Evolutionary conservation across 805 yeast species (phyloP), one percentile per base, ranked within the genome.

Genomic region (Cyberlindnera petersonii): DNA sequence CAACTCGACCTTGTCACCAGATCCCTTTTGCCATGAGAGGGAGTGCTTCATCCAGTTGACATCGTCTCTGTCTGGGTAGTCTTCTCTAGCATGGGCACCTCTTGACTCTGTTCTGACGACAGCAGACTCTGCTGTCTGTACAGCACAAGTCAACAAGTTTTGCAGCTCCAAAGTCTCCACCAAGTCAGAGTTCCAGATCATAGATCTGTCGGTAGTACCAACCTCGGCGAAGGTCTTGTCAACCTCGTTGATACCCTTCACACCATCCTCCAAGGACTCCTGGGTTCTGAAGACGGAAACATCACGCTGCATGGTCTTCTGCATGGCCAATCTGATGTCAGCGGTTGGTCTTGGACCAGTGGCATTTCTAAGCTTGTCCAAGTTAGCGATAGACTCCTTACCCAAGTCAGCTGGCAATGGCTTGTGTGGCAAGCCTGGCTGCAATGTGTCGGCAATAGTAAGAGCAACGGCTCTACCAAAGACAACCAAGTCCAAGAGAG

Each of bases 31-130:
- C 88, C 93, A 91, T 37, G 97, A 86, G 61, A 91, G 71, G 35
- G 97, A 75, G 70, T 91, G 98, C 73, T 91, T 93, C 91, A 86
- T 87, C 98, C 98, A 91, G 75, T 88, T 74, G 40, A 62, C 88
- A 64, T 91, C 98, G 62, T 91, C 96, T 79, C 98, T 87, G 48
- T 79, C 81, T 59, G 95, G 97, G 72, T 68, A 89, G 66, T 91
- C 98, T 68, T 91, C 98, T 74, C 98, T 84, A 43, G 98, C 97
- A 62, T 91, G 98, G 35, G 98, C 98, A 72, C 98, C 98, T 74
- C 98, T 86, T 26, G 97, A 88, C 72, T 91, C 98, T 59, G 74
- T 82, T 75, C 98, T 86, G 41, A 87, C 94, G 47, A 93, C 88
- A 37, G 98, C 98, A 47, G 95, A 77, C 50, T 70, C 71, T 24